Evolutionary conservation across 768 basidiomycete genomes (phyloP).

Genomic region (Naematelia encephala): DNA sequence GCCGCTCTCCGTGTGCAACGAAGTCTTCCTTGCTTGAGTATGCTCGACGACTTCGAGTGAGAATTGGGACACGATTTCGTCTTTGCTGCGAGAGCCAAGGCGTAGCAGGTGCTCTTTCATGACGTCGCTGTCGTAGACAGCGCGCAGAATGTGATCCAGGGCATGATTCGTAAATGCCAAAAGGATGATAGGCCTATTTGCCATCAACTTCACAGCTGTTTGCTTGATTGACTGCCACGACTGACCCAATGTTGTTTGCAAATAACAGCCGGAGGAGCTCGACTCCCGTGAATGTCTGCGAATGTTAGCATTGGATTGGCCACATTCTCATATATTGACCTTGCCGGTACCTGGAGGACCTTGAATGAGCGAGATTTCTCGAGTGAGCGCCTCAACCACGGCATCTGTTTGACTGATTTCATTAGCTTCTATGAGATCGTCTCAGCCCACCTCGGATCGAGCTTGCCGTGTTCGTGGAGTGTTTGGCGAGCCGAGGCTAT

Average conservation of each 20-base stretch:
- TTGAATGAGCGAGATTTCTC: constrained; percentile 67
- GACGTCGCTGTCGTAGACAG: constrained; percentile 64
- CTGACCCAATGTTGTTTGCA: constrained; percentile 57
- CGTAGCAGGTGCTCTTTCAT: constrained; percentile 66
- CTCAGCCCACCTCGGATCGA: constrained; percentile 58
- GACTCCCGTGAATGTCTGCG: constrained; percentile 64
- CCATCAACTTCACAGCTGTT: not conserved
- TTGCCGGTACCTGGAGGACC: constrained; percentile 83
- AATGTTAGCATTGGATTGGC: not conserved
- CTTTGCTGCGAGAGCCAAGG: constrained; percentile 57
- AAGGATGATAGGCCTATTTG: constrained; percentile 49
- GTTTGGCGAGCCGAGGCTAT: constrained; percentile 56
- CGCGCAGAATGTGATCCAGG: constrained; percentile 66
- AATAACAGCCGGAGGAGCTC: constrained; percentile 69
- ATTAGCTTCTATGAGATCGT: constrained; percentile 3
- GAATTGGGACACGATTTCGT: constrained; percentile 51
- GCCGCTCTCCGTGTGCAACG: constrained; percentile 48
- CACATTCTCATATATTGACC: constrained; percentile 50
- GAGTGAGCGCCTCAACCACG: constrained; percentile 60
- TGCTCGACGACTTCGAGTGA: constrained; percentile 62
- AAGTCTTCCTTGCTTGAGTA: constrained; percentile 52
- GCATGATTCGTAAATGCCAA: constrained; percentile 76
- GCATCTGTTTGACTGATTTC: constrained; percentile 60
- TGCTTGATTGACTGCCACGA: constrained; percentile 29
- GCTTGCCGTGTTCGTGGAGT: constrained; percentile 55